Base-by-base conservation (phyloP, 2,329 filamentous ascomycete genomes). In the Coniochaeta sp. region DNA sequence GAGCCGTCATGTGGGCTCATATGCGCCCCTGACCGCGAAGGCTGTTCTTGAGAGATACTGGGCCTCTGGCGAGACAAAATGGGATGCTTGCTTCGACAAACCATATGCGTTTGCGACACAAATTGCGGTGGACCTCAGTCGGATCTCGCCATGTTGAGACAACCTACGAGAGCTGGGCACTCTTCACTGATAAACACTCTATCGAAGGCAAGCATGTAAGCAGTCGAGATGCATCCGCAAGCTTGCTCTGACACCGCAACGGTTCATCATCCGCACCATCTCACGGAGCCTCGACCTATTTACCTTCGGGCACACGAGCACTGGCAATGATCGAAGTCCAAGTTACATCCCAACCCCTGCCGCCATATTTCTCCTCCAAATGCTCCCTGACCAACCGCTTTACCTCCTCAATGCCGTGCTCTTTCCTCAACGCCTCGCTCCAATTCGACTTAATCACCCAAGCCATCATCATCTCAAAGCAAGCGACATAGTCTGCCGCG, bases 291-390 rank as follows among this genome's bases (percentile, higher is more conserved):
- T 50, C 44, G 11, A 16, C 9, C 6, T 26, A 52, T 52, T 28
- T 52, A 17, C 22, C 47, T 31, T 24, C 47, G 3, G 66, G 62
- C 56, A 66, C 63, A 24, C 61, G 63, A 2, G 63, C 67, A 36
- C 59, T 68, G 4, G 67, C 68, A 61, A 70, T 59, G 56, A 75
- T 64, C 9, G 66, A 62, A 8, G 67, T 65, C 71, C 73, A 76
- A 12, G 65, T 67, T 43, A 71, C 16, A 55, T 75, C 69, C 74
- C 74, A 77, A 1, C 70, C 69, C 14, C 67, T 57, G 0, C 68
- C 68, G 1, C 63, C 64, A 59, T 79, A 70, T 67, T 77, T 80
- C 47, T 76, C 70, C 57, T 70, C 69, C 43, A 81, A 60, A 63
- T 75, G 70, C 43, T 66, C 67, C 64, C 64, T 70, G 16, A 80